Evolutionary conservation across 371 early-diverging fungal genomes (phyloP).

Genomic region (Capillidium heterosporum): DNA sequence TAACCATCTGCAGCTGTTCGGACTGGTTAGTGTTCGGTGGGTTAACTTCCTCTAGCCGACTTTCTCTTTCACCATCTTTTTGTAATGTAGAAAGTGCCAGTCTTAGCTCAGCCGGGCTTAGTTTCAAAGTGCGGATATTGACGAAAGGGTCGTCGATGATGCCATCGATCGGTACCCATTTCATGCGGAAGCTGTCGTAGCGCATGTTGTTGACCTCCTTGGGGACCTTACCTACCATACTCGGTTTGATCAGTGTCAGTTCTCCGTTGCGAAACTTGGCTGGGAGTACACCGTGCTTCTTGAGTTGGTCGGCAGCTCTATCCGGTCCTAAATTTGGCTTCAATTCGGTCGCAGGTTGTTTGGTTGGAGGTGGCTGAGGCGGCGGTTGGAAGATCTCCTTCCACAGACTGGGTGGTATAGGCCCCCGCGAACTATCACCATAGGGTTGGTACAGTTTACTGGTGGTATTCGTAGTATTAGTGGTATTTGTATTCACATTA

Average conservation of each 20-base stretch:
- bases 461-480: too few relatives aligned
- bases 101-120: background rate
- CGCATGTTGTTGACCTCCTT: slow-evolving; percentile 1
- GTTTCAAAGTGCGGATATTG: background rate
- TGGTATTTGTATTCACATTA: background rate
- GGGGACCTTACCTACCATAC: background rate
- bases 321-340: background rate
- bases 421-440: too few relatives aligned
- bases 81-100: background rate
- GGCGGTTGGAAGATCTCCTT: background rate
- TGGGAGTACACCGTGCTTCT: background rate
- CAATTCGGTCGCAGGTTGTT: background rate
- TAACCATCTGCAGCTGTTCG: background rate
- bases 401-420: too few relatives aligned
- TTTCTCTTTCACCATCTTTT: background rate
- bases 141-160: background rate
- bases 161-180: background rate
- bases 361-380: too few relatives aligned
- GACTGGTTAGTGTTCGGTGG: background rate
- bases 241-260: background rate
- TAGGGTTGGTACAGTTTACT: too few relatives aligned
- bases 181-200: background rate
- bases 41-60: background rate
- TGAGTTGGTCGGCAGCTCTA: background rate
- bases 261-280: background rate